Evolutionary conservation across 1,139 yeast species (phyloP).

Genomic region (Saccharomyces hybrid): DNA sequence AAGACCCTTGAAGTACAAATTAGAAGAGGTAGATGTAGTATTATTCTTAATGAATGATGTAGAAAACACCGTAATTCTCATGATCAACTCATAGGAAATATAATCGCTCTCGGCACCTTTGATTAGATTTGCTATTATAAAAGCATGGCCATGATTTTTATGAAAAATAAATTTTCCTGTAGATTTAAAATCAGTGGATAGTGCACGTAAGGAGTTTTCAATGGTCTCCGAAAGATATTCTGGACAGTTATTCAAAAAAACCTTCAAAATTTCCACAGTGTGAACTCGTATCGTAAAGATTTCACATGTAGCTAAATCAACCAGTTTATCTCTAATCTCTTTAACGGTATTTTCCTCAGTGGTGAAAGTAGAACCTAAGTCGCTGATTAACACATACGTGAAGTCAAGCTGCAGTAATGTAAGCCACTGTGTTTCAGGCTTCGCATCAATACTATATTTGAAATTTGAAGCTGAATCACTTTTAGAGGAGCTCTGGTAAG

Average conservation of each 20-base stretch:
- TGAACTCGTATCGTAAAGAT: conserved; percentile 35
- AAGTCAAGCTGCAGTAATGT: conserved; percentile 25
- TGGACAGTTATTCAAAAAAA: conserved; percentile 32
- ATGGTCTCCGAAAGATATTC: conserved; percentile 26
- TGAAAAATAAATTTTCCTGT: conserved; percentile 32
- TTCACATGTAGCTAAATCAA: conserved; percentile 31
- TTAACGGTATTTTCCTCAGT: conserved; percentile 25
- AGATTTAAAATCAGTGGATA: conserved; percentile 34
- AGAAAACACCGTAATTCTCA: conserved; percentile 33
- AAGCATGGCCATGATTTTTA: conserved; percentile 38
- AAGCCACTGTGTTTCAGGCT: conserved; percentile 13
- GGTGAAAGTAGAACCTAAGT: conserved; percentile 28
- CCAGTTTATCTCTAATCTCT: conserved; percentile 26
- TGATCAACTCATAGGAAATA: conserved; percentile 34
- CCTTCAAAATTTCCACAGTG: conserved; percentile 33
- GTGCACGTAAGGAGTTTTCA: conserved; percentile 26
- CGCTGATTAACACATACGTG: conserved; percentile 17
- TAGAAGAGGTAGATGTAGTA: conserved; percentile 26
- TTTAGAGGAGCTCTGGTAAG: background rate
- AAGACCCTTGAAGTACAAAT: conserved; percentile 37
- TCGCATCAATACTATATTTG: background rate
- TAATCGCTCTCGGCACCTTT: conserved; percentile 31
- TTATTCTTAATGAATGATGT: conserved; percentile 32
- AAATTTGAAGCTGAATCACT: background rate
- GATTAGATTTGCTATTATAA: conserved; percentile 35